phyloP scores from a whole-genome alignment of 2,329 filamentous ascomycete genomes.

The Fusarium dlaminii region DNA sequence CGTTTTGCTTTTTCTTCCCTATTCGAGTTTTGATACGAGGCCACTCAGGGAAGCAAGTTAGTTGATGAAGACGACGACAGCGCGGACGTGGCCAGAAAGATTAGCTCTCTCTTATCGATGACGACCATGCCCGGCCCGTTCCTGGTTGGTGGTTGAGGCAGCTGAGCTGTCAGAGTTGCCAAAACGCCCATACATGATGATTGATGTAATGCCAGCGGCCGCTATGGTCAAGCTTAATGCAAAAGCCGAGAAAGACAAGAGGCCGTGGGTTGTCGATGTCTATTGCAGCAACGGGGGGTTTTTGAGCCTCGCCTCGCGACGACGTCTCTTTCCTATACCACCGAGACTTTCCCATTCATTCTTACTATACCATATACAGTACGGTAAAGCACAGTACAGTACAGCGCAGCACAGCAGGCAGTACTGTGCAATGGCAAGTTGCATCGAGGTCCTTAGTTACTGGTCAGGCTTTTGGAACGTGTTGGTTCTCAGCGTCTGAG shows the following conservation, averaged over 20 bases:
- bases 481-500: conserved; percentile 26
- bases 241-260: not conserved
- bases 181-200: not conserved
- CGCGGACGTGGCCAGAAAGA: not conserved
- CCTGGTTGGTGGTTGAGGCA: conserved; percentile 13
- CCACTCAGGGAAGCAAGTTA: not conserved
- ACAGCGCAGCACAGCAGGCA: not conserved
- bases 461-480: not conserved
- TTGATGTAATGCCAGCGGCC: not conserved
- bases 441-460: not conserved
- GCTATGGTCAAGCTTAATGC: conserved; percentile 7
- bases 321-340: not conserved
- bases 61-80: not conserved
- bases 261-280: not conserved
- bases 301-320: not conserved
- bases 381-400: not conserved
- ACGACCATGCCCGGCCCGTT: conserved; percentile 25
- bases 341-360: not conserved
- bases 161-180: conserved; percentile 26
- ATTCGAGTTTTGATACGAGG: conserved; percentile 1
- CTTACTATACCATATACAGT: not conserved
- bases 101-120: not conserved
- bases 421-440: not conserved
- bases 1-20: conserved; percentile 27
- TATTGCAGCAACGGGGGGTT: not conserved